Evolutionary conservation across 345 rosid species (phyloP).

Genomic region (Turritis glabra): DNA sequence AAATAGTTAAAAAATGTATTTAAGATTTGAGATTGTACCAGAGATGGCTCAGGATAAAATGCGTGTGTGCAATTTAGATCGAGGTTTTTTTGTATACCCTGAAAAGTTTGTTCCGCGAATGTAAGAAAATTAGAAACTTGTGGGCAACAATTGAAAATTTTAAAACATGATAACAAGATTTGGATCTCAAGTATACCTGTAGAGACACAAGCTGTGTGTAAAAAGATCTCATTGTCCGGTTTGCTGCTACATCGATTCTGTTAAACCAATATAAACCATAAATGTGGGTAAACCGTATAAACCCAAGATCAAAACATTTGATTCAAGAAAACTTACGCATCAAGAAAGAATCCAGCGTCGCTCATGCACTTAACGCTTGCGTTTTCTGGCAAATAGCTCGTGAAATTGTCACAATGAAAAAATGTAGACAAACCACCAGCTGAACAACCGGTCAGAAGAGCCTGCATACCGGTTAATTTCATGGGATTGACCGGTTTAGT

Average conservation of each 20-base stretch:
- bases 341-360: slow-evolving; percentile 93
- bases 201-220: slow-evolving; percentile 55
- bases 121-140: neutral
- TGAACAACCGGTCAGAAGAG: slow-evolving; percentile 97
- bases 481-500: slow-evolving; percentile 8
- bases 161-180: neutral
- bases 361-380: slow-evolving; percentile 90
- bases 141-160: neutral
- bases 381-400: slow-evolving; percentile 55
- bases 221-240: slow-evolving; percentile 66
- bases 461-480: slow-evolving; percentile 43
- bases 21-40: slow-evolving; percentile 50
- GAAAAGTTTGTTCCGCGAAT: slow-evolving; percentile 18
- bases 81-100: slow-evolving; percentile 71
- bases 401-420: slow-evolving; percentile 72
- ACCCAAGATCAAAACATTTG: neutral
- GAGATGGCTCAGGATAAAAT: slow-evolving; percentile 45
- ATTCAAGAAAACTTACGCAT: slow-evolving; percentile 54
- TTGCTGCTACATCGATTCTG: slow-evolving; percentile 71
- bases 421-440: slow-evolving; percentile 93
- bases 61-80: slow-evolving; percentile 57
- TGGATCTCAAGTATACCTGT: slow-evolving; percentile 49
- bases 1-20: neutral
- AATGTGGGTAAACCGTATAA: neutral
- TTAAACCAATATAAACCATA: slow-evolving; percentile 22